phyloP scores from a whole-genome alignment of 805 yeast species.

The Suhomyces emberorum region DNA sequence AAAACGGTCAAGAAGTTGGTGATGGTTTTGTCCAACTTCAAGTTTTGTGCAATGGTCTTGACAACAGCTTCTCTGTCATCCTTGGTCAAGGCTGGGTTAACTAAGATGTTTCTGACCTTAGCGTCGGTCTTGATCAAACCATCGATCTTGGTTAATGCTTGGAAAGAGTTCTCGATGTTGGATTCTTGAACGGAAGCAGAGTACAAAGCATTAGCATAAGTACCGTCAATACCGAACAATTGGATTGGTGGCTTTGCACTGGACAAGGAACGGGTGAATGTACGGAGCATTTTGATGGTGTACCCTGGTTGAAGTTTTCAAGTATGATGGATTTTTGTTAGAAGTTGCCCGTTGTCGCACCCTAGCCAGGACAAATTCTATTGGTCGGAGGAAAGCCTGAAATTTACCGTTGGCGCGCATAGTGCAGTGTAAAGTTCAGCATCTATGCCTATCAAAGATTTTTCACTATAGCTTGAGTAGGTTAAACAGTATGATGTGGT shows the following conservation, averaged over 20 bases:
- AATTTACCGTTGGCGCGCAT: too few relatives aligned
- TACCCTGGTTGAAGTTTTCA: neutral
- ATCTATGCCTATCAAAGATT: neutral
- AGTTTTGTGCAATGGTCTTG: slow-evolving; percentile 48
- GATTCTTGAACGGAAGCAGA: slow-evolving; percentile 85
- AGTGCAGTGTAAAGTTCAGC: too few relatives aligned
- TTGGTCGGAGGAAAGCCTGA: slow-evolving; percentile 1
- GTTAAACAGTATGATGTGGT: neutral
- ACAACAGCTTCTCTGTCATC: slow-evolving; percentile 73
- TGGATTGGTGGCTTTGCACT: slow-evolving; percentile 88
- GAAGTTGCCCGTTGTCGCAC: slow-evolving; percentile 3
- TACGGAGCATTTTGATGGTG: slow-evolving; percentile 39
- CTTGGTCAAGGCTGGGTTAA: slow-evolving; percentile 80
- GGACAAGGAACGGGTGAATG: slow-evolving; percentile 64
- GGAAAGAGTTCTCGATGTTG: slow-evolving; percentile 64
- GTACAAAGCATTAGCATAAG: slow-evolving; percentile 93
- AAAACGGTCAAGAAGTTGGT: slow-evolving; percentile 78
- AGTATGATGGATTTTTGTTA: neutral
- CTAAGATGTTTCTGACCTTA: slow-evolving; percentile 57
- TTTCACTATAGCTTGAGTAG: neutral
- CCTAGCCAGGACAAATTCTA: slow-evolving; percentile 1
- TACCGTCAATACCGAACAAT: slow-evolving; percentile 92
- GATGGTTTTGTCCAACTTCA: slow-evolving; percentile 63
- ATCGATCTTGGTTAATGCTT: slow-evolving; percentile 59
- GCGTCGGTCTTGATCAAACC: slow-evolving; percentile 57